Evolutionary conservation across 1,139 yeast genomes (phyloP).

Genomic region (Suhomyces kunorum): DNA sequence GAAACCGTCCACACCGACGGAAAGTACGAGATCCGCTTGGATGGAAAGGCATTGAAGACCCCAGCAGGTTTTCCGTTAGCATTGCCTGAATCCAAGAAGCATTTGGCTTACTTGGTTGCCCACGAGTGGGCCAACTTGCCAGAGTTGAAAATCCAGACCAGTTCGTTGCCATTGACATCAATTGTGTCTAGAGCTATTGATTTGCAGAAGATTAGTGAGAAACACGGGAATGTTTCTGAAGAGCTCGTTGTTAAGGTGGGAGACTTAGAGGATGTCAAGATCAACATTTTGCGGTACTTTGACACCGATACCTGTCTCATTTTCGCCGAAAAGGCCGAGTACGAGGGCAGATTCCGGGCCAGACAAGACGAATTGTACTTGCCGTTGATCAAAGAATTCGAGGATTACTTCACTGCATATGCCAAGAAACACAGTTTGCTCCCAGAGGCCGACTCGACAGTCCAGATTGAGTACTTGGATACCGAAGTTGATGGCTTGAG

Average conservation of each 20-base stretch:
- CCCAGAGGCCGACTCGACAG: slow-evolving; percentile 24
- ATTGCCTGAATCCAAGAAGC: slow-evolving; percentile 59
- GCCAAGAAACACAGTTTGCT: slow-evolving; percentile 34
- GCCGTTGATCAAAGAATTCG: slow-evolving; percentile 72
- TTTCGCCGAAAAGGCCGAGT: slow-evolving; percentile 79
- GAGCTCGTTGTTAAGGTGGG: slow-evolving; percentile 64
- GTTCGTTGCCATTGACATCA: slow-evolving; percentile 83
- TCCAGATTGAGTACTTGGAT: slow-evolving; percentile 62
- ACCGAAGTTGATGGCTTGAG: slow-evolving; percentile 77
- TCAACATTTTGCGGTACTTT: slow-evolving; percentile 69
- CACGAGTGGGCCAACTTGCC: slow-evolving; percentile 89
- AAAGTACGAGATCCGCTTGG: slow-evolving; percentile 61
- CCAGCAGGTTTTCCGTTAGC: slow-evolving; percentile 75
- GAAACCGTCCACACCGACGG: slow-evolving; percentile 39
- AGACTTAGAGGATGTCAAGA: slow-evolving; percentile 53
- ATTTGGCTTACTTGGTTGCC: slow-evolving; percentile 71
- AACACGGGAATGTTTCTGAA: slow-evolving; percentile 31
- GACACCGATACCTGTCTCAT: slow-evolving; percentile 93
- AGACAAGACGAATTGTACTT: slow-evolving; percentile 76
- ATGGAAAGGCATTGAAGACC: slow-evolving; percentile 75
- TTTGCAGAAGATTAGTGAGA: slow-evolving; percentile 37
- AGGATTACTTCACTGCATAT: slow-evolving; percentile 55
- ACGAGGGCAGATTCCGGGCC: slow-evolving; percentile 74
- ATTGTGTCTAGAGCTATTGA: slow-evolving; percentile 86
- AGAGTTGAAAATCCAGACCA: slow-evolving; percentile 70